These are phyloP conservation scores for Verticillium klebahnii DNA, from an alignment of 2,329 filamentous ascomycete species.

Conservation along the genomic window DNA sequence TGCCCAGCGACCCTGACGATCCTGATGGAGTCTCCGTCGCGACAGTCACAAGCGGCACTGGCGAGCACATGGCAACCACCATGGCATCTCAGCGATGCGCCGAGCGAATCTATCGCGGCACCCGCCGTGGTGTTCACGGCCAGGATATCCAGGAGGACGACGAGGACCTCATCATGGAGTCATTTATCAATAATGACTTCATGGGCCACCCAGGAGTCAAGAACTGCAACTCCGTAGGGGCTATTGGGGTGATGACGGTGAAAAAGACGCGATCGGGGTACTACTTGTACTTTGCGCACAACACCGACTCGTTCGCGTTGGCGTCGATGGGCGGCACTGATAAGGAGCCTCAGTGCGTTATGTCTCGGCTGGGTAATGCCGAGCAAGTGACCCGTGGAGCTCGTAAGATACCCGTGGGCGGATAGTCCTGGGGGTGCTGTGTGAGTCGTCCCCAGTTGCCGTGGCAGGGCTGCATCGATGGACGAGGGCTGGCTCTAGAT, in stretches of 20 bases:
- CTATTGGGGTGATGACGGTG: slow-evolving; percentile 85
- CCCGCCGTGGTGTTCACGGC: slow-evolving; percentile 55
- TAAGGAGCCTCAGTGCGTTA: slow-evolving; percentile 69
- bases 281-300: slow-evolving; percentile 91
- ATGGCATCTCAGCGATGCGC: slow-evolving; percentile 86
- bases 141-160: slow-evolving; percentile 63
- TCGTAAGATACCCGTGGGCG: slow-evolving; percentile 37
- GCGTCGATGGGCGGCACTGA: slow-evolving; percentile 85
- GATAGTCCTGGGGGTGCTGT: not conserved
- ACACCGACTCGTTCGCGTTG: slow-evolving; percentile 83
- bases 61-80: slow-evolving; percentile 96
- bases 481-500: not conserved
- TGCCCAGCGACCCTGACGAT: slow-evolving; percentile 72
- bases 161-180: slow-evolving; percentile 68
- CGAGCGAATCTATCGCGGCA: slow-evolving; percentile 73
- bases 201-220: slow-evolving; percentile 85
- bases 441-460: not conserved
- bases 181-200: slow-evolving; percentile 84
- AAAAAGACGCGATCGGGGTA: slow-evolving; percentile 76
- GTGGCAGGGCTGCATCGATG: not conserved
- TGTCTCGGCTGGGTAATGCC: slow-evolving; percentile 67
- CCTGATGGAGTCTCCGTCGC: slow-evolving; percentile 67
- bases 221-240: slow-evolving; percentile 74
- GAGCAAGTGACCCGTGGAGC: slow-evolving; percentile 52
- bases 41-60: slow-evolving; percentile 87